A percentile compares a stretch with the other conserved stretches of the same genome.
Evolutionary conservation across 78 protist species (phyloP).

Genomic region (Guillardia theta): DNA sequence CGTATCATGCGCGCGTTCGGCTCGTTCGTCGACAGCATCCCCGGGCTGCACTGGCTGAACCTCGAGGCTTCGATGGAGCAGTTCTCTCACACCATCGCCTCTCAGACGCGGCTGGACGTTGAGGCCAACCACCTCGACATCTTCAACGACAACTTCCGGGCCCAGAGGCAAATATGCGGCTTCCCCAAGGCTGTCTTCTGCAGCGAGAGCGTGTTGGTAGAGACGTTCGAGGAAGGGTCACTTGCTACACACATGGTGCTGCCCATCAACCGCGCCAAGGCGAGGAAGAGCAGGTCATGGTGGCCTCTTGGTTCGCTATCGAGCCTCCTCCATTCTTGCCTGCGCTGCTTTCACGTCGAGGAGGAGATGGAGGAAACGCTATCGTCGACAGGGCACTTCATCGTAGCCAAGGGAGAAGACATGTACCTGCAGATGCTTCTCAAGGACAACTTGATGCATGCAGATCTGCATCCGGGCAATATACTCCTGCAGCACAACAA

Average conservation of each 20-base stretch:
- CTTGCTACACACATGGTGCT: too few species aligned
- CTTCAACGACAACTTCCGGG: background rate
- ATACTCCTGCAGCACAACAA: background rate
- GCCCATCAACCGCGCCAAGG: too few species aligned
- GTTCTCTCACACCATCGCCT: background rate
- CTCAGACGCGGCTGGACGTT: background rate
- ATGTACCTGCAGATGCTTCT: slow-evolving; percentile 49
- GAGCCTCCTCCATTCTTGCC: too few species aligned
- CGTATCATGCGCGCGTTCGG: background rate
- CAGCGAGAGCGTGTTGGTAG: background rate
- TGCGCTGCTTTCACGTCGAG: background rate
- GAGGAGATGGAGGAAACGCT: too few species aligned
- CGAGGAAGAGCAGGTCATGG: too few species aligned
- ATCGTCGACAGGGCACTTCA: too few species aligned
- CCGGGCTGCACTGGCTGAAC: background rate
- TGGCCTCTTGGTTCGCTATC: too few species aligned
- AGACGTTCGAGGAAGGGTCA: background rate
- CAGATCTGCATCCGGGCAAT: slow-evolving; percentile 41
- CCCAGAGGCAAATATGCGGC: background rate
- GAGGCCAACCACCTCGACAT: background rate
- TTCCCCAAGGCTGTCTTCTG: background rate
- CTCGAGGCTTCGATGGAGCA: background rate
- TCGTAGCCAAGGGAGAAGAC: background rate
- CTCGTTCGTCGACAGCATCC: background rate
- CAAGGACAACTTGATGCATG: slow-evolving; percentile 47